Evolutionary conservation across 306 rosid genomes (phyloP).

Genomic region (Hippophae gyantsensis): DNA sequence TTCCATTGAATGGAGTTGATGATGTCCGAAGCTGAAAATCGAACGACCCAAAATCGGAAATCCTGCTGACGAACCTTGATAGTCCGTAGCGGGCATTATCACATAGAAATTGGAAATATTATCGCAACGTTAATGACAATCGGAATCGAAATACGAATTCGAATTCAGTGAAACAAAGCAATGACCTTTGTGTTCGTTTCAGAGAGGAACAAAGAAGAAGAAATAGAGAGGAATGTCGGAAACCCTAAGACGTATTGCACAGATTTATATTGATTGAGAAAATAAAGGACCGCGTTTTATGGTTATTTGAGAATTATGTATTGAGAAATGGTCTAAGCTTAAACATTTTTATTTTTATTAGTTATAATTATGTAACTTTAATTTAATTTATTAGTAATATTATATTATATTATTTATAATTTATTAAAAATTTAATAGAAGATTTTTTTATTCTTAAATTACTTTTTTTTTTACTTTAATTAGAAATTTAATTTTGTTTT

Average conservation of each 20-base stretch:
- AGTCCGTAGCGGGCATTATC: conserved; percentile 63
- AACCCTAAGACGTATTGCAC: conserved; percentile 34
- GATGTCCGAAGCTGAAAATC: conserved; percentile 32
- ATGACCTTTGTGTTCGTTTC: not conserved
- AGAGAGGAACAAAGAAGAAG: conserved; percentile 5
- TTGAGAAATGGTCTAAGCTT: not conserved
- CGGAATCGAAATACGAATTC: not conserved
- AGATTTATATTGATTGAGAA: conserved; percentile 37
- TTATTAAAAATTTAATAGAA: too few species aligned
- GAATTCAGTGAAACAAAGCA: not conserved
- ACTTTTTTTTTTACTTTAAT: too few species aligned
- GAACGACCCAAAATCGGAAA: conserved; percentile 52
- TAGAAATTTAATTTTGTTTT: too few species aligned
- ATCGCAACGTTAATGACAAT: not conserved
- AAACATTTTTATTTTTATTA: conserved; percentile 6
- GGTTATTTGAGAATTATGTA: conserved; percentile 17
- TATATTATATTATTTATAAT: too few species aligned
- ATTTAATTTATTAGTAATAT: too few species aligned
- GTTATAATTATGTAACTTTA: too few species aligned
- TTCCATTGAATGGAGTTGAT: conserved; percentile 45
- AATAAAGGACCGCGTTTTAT: conserved; percentile 39
- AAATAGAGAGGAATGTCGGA: conserved; percentile 5
- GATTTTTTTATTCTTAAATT: too few species aligned
- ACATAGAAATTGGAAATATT: not conserved
- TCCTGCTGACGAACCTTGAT: conserved; percentile 50